Base-by-base conservation (phyloP, 805 yeast genomes). In the Yarrowia deformans region DNA sequence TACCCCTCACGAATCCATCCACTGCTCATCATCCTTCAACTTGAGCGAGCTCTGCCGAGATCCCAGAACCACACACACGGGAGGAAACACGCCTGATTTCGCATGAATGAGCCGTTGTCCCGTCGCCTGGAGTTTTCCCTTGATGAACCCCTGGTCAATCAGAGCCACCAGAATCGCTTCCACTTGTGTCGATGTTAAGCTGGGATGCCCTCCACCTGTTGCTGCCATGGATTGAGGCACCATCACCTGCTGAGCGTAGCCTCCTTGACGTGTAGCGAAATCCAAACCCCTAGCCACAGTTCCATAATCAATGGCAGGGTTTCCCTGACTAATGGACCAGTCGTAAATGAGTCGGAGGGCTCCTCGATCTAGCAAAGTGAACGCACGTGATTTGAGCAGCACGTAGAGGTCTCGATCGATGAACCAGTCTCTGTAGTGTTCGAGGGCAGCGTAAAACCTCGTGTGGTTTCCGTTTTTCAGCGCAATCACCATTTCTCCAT, bases 401-500 rank as follows among this genome's bases (percentile, higher is more conserved):
- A 79, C 66, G 19, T 77, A 75, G 34, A 76, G 67, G 23, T 76
- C 70, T 23, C 74, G 72, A 4, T 72, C 66, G 19, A 71, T 42
- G 23, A 73, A 71, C 72, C 77, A 71, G 70, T 75, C 74, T 2
- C 56, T 37, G 1, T 19, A 6, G 50, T 77, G 76, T 74, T 73
- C 74, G 69, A 83, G 81, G 6, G 72, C 74, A 5, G 70, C 69
- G 42, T 84, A 77, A 16, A 63, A 63, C 39, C 37, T 23, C 8
- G 23, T n/a, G 39, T 63, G 56, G 70, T 83, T 80, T 0, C 90
- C 91, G 1, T 75, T 43, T 58, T 77, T 75, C 8, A 88, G 74
- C 8, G 80, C 74, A 1, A 70, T 69, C n/a, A 75, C 73, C 23
- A 89, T 72, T 13, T 78, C 77, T 3, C 74, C 72, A 72, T 85